These are phyloP conservation scores for Phytopythium sindhum DNA, from an alignment of 352 stramenopile species.

Conservation along the genomic window DNA sequence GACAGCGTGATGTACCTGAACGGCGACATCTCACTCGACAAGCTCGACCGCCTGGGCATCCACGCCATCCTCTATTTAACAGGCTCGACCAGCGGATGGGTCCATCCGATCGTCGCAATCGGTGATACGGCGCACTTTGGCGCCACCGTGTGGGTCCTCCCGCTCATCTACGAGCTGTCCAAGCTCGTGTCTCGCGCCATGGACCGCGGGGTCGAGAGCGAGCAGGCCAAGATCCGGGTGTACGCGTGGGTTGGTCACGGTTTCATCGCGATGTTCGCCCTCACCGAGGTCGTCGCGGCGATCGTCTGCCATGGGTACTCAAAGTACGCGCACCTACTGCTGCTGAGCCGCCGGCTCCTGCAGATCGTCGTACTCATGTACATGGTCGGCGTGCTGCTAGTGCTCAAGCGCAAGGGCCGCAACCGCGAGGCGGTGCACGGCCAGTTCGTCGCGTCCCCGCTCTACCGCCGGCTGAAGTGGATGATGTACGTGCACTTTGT, in stretches of 20 bases:
- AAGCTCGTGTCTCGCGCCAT: conserved; percentile 29
- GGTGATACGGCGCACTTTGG: conserved; percentile 30
- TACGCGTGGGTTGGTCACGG: conserved; percentile 25
- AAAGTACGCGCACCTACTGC: conserved; percentile 21
- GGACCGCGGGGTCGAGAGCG: conserved; percentile 34
- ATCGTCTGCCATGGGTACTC: conserved; percentile 26
- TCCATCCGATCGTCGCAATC: conserved; percentile 23
- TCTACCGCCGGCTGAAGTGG: conserved; percentile 43
- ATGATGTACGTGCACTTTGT: conserved; percentile 27
- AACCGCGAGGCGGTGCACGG: conserved; percentile 43
- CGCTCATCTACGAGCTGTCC: conserved; percentile 44
- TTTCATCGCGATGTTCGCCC: conserved; percentile 16
- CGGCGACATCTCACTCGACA: neutral
- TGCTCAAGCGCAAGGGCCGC: conserved; percentile 33
- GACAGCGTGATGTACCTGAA: neutral
- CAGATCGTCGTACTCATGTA: conserved; percentile 30
- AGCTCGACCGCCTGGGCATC: conserved; percentile 28
- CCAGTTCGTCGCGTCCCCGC: conserved; percentile 33
- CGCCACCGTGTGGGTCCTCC: conserved; percentile 25
- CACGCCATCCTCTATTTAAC: conserved; percentile 23
- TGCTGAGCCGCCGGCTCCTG: conserved; percentile 20
- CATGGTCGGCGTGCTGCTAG: conserved; percentile 23
- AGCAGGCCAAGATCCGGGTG: conserved; percentile 24
- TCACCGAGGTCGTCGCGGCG: conserved; percentile 16
- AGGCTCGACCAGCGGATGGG: conserved; percentile 17